A percentile compares a stretch with the other conserved stretches of the same genome.
Evolutionary conservation across 2,329 filamentous ascomycete genomes (phyloP).

Genomic region (Chaetomium globosum): DNA sequence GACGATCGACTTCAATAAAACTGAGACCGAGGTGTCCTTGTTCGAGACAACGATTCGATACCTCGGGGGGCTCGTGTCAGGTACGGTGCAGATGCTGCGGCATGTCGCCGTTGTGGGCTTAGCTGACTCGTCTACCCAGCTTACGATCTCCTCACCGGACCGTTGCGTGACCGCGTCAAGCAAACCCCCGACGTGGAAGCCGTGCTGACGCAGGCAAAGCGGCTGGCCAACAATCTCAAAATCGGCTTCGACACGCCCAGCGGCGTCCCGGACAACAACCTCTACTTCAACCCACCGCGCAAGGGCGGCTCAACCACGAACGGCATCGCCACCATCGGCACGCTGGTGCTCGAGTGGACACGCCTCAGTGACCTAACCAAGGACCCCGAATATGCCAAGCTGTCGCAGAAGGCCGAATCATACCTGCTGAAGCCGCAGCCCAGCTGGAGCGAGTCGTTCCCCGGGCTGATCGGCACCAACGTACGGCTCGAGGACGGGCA

Average conservation of each 20-base stretch:
- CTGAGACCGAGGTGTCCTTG: slow-evolving; percentile 65
- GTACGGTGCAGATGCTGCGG: slow-evolving; percentile 42
- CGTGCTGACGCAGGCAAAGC: slow-evolving; percentile 67
- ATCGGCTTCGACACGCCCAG: slow-evolving; percentile 77
- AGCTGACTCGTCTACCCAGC: slow-evolving; percentile 42
- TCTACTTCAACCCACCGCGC: slow-evolving; percentile 60
- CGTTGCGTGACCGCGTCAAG: slow-evolving; percentile 58
- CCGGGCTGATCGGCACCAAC: slow-evolving; percentile 71
- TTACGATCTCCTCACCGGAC: slow-evolving; percentile 73
- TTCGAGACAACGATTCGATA: slow-evolving; percentile 94
- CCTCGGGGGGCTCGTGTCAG: slow-evolving; percentile 76
- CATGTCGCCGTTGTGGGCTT: neutral
- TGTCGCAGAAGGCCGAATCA: slow-evolving; percentile 68
- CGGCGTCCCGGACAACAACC: slow-evolving; percentile 71
- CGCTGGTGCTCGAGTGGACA: slow-evolving; percentile 82
- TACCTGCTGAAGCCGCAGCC: slow-evolving; percentile 71
- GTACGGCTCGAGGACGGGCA: slow-evolving; percentile 66
- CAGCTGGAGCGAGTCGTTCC: slow-evolving; percentile 67
- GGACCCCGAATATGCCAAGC: slow-evolving; percentile 64
- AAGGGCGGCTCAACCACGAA: slow-evolving; percentile 60
- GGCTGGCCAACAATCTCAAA: slow-evolving; percentile 71
- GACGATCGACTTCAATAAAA: slow-evolving; percentile 69
- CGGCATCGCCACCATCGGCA: slow-evolving; percentile 75
- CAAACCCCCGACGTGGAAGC: slow-evolving; percentile 52
- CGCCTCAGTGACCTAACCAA: slow-evolving; percentile 75